These are phyloP conservation scores for Monilinia polystroma DNA, from an alignment of 2,329 filamentous ascomycete genomes.

Conservation along the genomic window DNA sequence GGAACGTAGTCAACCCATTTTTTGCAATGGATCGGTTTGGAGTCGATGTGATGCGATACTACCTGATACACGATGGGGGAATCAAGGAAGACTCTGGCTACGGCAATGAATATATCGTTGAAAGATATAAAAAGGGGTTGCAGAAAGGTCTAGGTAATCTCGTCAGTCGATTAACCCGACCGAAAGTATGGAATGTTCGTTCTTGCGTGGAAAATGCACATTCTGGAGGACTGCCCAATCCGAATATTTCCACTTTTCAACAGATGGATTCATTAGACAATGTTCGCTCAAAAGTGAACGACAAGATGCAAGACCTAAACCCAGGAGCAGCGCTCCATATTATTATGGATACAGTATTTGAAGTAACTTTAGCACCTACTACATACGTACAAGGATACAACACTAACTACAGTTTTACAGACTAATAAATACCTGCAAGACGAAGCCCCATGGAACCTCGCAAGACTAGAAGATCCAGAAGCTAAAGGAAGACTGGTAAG, in stretches of 20 bases:
- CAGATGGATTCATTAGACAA: conserved; percentile 46
- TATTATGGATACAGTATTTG: conserved; percentile 61
- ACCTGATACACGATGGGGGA: conserved; percentile 77
- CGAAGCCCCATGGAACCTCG: conserved; percentile 66
- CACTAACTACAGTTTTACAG: conserved; percentile 41
- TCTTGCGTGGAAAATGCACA: conserved; percentile 46
- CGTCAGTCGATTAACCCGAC: conserved; percentile 65
- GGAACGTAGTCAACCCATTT: conserved; percentile 93
- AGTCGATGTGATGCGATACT: conserved; percentile 84
- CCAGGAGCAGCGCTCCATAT: conserved; percentile 63
- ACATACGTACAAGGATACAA: conserved; percentile 3
- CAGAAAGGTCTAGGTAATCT: conserved; percentile 80
- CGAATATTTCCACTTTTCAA: conserved; percentile 28
- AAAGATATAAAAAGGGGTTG: conserved; percentile 76
- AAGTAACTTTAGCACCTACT: conserved; percentile 46
- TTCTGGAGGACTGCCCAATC: conserved; percentile 16
- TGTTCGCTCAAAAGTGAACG: conserved; percentile 46
- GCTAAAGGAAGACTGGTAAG: conserved; percentile 45
- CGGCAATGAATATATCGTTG: conserved; percentile 72
- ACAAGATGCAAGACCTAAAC: conserved; percentile 62
- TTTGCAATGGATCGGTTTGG: conserved; percentile 88
- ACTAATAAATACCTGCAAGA: conserved; percentile 67
- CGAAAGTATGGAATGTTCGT: conserved; percentile 67
- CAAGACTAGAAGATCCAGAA: conserved; percentile 39
- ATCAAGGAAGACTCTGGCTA: conserved; percentile 80